Evolutionary conservation across 1,284 basidiomycete genomes (phyloP).

Genomic region (Ustilago trichophora): DNA sequence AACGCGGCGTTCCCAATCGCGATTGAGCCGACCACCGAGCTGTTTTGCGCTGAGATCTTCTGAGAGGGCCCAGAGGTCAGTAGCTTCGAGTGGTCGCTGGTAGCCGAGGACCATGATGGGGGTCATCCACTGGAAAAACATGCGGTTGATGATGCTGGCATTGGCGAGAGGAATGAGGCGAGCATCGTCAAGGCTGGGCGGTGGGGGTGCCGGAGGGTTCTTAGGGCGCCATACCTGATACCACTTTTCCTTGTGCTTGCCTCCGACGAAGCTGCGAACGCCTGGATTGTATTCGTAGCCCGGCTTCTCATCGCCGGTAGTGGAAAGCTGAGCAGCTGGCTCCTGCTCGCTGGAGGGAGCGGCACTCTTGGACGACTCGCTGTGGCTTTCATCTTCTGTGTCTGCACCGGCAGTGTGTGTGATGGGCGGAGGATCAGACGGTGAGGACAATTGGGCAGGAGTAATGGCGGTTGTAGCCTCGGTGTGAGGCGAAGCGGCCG

Average conservation of each 20-base stretch:
- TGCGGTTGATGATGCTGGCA: slow-evolving; percentile 71
- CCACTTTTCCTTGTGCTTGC: slow-evolving; percentile 58
- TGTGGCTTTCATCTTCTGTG: slow-evolving; percentile 31
- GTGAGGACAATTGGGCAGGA: background rate
- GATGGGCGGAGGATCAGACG: background rate
- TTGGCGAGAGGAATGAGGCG: slow-evolving; percentile 70
- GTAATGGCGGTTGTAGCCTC: background rate
- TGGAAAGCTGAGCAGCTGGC: slow-evolving; percentile 13
- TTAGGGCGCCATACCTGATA: slow-evolving; percentile 63
- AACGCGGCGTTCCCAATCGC: slow-evolving; percentile 75
- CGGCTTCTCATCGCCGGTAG: slow-evolving; percentile 21
- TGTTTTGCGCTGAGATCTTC: slow-evolving; percentile 69
- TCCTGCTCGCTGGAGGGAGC: slow-evolving; percentile 25
- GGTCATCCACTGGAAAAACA: slow-evolving; percentile 79
- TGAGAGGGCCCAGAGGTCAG: slow-evolving; percentile 85
- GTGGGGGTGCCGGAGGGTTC: slow-evolving; percentile 58
- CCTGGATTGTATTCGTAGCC: slow-evolving; percentile 56
- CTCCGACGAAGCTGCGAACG: slow-evolving; percentile 45
- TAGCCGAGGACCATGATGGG: slow-evolving; percentile 76
- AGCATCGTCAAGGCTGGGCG: slow-evolving; percentile 72
- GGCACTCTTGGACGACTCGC: slow-evolving; percentile 29
- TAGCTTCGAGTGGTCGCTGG: slow-evolving; percentile 79
- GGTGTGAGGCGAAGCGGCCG: background rate
- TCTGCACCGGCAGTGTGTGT: slow-evolving; percentile 3
- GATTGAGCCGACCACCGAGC: slow-evolving; percentile 74